Base-by-base conservation (phyloP, 192 early-diverging fungal genomes). In the Kappamyces sp. region DNA sequence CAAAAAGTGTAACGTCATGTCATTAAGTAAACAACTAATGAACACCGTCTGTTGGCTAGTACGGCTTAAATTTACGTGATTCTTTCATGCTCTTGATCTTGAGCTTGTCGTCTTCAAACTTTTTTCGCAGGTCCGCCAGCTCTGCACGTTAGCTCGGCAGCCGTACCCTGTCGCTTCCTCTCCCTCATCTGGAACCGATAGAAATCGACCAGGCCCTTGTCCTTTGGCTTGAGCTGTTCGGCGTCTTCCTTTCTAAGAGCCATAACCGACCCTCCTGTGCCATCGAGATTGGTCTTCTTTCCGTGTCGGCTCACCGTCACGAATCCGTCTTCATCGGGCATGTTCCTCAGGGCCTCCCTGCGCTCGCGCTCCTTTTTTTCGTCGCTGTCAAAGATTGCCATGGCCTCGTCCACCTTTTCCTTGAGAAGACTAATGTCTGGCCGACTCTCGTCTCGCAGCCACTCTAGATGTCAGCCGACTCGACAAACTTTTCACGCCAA, bases 141-240 rank as follows among this genome's bases (percentile, higher is more conserved):
- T 97, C 89, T 90, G 73, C 7, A 47, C 33, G 36, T 62, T 38
- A 46, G 43, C 40, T 15, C 23, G 79, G 73, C 70, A 23, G 23
- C 23, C 23, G 23, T 80, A 90, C 87, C 86, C 68, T 91, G 84
- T 47, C 86, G 77, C 72, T 95, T 95, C 40, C 72, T 78, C 75
- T 97, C 91, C 31, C 92, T 82, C 80, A 91, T 78, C 76, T 97
- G 94, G 85, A 97, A 97, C 9, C 92, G 76, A 69, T 97, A 97
- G 83, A 97, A 92, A 75, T 97, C 88, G 31, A 82, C 80, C 48
- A 91, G 76, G 51, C 86, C 85, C 60, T 86, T 80, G 77, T 90
- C 87, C 84, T 92, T 89, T 61, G 67, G 83, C 69, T 85, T 84
- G 55, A 73, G 62, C 58, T 68, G 74, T 48, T 78, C 80, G 37